These are phyloP conservation scores for Tulasnella sp. DNA, from an alignment of 768 basidiomycete species.

Conservation along the genomic window DNA sequence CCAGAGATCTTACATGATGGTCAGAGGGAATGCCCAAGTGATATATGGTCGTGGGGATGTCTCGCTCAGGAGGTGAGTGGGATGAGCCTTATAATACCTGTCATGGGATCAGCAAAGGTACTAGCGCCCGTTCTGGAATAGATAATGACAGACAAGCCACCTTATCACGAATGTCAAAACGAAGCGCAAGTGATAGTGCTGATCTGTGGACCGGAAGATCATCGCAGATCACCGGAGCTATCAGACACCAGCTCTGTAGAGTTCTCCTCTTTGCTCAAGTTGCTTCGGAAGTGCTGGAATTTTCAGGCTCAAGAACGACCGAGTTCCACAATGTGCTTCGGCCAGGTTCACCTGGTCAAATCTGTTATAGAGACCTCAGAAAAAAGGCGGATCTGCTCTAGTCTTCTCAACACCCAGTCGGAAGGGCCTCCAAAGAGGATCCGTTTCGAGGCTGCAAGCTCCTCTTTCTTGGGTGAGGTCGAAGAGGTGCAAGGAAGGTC, in stretches of 20 bases:
- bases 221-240: background rate
- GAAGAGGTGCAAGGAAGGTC: too few species aligned
- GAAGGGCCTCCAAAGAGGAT: too few species aligned
- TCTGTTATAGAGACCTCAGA: too few species aligned
- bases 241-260: background rate
- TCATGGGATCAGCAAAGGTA: background rate
- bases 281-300: background rate
- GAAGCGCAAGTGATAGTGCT: background rate
- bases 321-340: background rate
- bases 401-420: too few species aligned
- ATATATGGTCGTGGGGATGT: constrained; percentile 19
- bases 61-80: constrained; percentile 4
- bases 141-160: background rate
- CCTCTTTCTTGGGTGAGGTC: too few species aligned
- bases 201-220: background rate
- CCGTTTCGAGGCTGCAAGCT: too few species aligned
- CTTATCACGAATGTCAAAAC: background rate
- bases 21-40: background rate
- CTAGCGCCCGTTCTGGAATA: background rate
- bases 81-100: background rate
- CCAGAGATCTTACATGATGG: background rate
- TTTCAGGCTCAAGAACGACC: background rate
- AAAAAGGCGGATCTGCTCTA: too few species aligned
- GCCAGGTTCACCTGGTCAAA: too few species aligned
- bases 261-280: background rate